Base-by-base conservation (phyloP, 306 rosid genomes). In the Rosa multiflora region DNA sequence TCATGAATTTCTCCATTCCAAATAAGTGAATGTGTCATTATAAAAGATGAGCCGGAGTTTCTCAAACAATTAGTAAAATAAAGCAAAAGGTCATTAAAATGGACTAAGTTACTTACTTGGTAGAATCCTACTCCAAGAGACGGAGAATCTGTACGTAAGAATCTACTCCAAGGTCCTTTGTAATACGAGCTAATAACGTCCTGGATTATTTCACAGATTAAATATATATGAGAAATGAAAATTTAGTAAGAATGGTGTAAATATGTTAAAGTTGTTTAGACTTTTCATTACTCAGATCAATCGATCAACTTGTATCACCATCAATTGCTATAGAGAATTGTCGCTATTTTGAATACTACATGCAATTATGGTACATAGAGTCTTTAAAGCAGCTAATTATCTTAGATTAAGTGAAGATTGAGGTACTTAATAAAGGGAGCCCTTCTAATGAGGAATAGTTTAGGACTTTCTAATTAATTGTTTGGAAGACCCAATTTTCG, bases 71-170 rank as follows among this genome's bases (percentile, higher is more conserved):
- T 40, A 40, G 43, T 40, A 40, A 40, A 40, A 40, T 40, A 40
- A 40, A 40, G 43, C 43, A 40, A 40, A 40, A 40, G 43, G 43
- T 6, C 43, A 40, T 40, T 40, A 40, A 40, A 40, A 40, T 29
- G 32, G 32, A 29, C 32, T 1, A 29, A 78, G 12, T 40, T 40
- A 40, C 82, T 51, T 51, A 85, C 86, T 15, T 32, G 56, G 56
- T 51, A 51, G 13, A 51, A 51, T 51, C 6, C 56, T 51, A 51
- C 56, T 13, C 56, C n/a, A 13, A 15, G 20, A 51, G 13, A 51
- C 13, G 56, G 56, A 51, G 13, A 51, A 51, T 4, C 20, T 29
- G 32, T 29, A 29, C 2, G 56, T 13, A 51, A 17, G 56, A 51
- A 51, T 51, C 13, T 1, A 17, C 56, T 51, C n/a, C 20, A 15